Conservation (phyloP, 2,329 filamentous ascomycete genomes). For the Pestalotiopsis fici region DNA sequence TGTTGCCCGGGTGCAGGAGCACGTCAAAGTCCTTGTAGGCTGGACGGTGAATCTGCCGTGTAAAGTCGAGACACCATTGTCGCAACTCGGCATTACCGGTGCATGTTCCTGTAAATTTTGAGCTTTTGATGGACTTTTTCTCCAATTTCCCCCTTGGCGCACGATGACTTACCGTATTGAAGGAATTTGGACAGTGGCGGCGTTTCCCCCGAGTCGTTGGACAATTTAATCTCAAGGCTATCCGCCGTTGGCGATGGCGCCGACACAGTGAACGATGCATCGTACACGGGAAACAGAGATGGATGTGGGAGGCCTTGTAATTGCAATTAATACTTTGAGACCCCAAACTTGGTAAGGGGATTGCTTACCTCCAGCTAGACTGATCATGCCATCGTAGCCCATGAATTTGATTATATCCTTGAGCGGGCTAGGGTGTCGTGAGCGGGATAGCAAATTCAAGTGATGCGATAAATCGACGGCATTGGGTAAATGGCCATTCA, state of each 20-base stretch:
- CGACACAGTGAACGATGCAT: conserved; percentile 2
- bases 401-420: conserved; percentile 35
- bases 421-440: conserved; percentile 29
- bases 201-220: background rate
- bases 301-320: conserved; percentile 1
- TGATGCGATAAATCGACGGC: conserved; percentile 30
- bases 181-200: background rate
- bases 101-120: background rate
- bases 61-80: conserved; percentile 7
- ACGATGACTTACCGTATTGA: background rate
- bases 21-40: conserved; percentile 18
- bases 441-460: conserved; percentile 27
- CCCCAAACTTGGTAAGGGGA: conserved; percentile 7
- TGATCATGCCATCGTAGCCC: conserved; percentile 33
- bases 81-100: conserved; percentile 3
- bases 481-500: background rate
- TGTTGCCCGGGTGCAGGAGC: conserved; percentile 29
- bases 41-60: background rate
- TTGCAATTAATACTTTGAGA: background rate
- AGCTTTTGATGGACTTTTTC: background rate
- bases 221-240: conserved; percentile 16
- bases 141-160: conserved; percentile 16
- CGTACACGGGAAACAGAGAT: conserved; percentile 5
- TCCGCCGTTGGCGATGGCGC: background rate
- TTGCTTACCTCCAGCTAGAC: conserved; percentile 27